A percentile compares a stretch with the other conserved stretches of the same genome.
Conservation (phyloP, 805 yeast genomes). For the Ogataea corticis region DNA sequence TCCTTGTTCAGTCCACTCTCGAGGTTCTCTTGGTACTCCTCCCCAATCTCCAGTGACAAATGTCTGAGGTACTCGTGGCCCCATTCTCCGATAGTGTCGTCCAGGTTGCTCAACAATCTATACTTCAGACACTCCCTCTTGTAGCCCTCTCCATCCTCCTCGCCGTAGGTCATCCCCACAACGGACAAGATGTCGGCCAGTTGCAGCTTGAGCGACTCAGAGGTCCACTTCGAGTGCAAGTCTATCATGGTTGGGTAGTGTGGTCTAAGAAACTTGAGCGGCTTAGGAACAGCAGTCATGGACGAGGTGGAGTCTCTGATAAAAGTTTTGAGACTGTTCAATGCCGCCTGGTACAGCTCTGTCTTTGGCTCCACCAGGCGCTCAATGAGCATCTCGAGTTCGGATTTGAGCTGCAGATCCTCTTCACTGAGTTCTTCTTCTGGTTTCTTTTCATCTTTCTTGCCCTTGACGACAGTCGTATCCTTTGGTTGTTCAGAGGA, state of each 20-base stretch:
- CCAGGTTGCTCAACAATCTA: constrained; percentile 53
- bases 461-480: constrained; percentile 14
- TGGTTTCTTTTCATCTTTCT: constrained; percentile 19
- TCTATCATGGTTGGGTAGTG: constrained; percentile 69
- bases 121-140: constrained; percentile 77
- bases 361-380: constrained; percentile 59
- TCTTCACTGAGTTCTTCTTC: constrained; percentile 93
- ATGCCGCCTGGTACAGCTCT: constrained; percentile 56
- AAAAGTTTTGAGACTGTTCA: constrained; percentile 68
- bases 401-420: constrained; percentile 83
- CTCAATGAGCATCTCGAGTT: constrained; percentile 84
- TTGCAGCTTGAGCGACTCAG: constrained; percentile 44
- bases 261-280: constrained; percentile 91
- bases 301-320: constrained; percentile 94
- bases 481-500: constrained; percentile 14
- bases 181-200: constrained; percentile 91
- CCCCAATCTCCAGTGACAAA: constrained; percentile 92
- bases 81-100: constrained; percentile 76
- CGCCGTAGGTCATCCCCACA: constrained; percentile 91
- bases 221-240: constrained; percentile 67
- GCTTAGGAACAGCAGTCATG: constrained; percentile 99
- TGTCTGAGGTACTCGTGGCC: constrained; percentile 98
- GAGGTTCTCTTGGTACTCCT: constrained; percentile 61
- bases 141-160: constrained; percentile 51
- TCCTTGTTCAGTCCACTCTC: constrained; percentile 25